These are phyloP conservation scores for Penicillium sp. DNA, from an alignment of 2,329 filamentous ascomycete species.

Conservation along the genomic window DNA sequence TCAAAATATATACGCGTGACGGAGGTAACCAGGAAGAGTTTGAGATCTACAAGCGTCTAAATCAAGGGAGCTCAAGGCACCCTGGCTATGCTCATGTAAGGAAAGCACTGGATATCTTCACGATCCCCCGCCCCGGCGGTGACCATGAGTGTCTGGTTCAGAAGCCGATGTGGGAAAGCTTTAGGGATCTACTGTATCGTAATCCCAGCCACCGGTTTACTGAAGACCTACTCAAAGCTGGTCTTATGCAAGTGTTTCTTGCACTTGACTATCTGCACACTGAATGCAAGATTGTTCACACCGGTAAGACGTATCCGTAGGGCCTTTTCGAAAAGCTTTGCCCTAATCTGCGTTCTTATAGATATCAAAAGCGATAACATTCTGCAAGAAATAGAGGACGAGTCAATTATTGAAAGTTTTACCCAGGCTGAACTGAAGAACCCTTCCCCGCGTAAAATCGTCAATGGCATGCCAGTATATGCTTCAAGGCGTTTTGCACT, in stretches of 20 bases:
- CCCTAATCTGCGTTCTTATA: too few species aligned
- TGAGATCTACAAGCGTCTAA: slow-evolving; percentile 4
- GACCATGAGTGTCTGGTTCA: slow-evolving; percentile 36
- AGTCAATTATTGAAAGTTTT: slow-evolving; percentile 37
- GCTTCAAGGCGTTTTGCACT: slow-evolving; percentile 1
- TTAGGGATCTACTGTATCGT: slow-evolving; percentile 2
- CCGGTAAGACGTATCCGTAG: slow-evolving; percentile 31
- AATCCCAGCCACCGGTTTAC: slow-evolving; percentile 2
- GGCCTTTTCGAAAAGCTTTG: too few species aligned
- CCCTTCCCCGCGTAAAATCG: slow-evolving; percentile 34
- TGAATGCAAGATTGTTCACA: slow-evolving; percentile 44
- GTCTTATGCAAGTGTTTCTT: slow-evolving; percentile 7
- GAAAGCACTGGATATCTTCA: slow-evolving; percentile 23
- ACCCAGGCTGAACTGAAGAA: slow-evolving; percentile 33
- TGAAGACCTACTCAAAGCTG: slow-evolving; percentile 5
- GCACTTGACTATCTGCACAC: slow-evolving; percentile 13
- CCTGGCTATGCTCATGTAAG: slow-evolving; percentile 7
- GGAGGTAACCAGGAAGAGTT: slow-evolving; percentile 3
- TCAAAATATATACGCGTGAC: slow-evolving; percentile 6
- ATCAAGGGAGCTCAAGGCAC: slow-evolving; percentile 2
- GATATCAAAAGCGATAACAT: slow-evolving; percentile 49
- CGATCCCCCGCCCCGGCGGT: slow-evolving; percentile 25
- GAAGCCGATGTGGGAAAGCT: slow-evolving; percentile 38
- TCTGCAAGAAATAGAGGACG: slow-evolving; percentile 38
- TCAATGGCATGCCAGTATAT: slow-evolving; percentile 5